Conservation (phyloP, 257 asterid species). For the Scutellaria minor region DNA sequence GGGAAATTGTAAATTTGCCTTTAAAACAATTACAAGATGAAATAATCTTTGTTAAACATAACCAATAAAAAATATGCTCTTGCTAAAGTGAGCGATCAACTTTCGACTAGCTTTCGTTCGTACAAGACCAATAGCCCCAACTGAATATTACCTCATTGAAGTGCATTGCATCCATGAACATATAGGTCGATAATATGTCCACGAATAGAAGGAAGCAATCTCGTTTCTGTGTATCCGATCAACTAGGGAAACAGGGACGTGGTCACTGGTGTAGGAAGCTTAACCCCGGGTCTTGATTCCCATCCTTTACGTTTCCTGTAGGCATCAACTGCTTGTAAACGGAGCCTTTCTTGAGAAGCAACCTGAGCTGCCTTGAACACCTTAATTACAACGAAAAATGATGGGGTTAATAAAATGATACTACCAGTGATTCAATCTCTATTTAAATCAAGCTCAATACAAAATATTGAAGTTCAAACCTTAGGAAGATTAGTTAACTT, state of each 20-base stretch:
- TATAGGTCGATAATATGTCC: background rate
- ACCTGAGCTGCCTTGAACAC: constrained; percentile 54
- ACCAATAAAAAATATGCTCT: constrained; percentile 6
- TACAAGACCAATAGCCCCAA: background rate
- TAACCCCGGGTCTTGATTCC: constrained; percentile 81
- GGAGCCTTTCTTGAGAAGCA: constrained; percentile 90
- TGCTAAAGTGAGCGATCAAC: background rate
- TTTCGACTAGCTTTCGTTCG: constrained; percentile 23
- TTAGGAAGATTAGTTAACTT: constrained; percentile 77
- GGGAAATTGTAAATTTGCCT: no score
- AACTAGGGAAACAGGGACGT: constrained; percentile 37
- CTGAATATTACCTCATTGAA: background rate
- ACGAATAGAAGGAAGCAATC: background rate
- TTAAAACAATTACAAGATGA: background rate
- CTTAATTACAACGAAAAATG: constrained; percentile 41
- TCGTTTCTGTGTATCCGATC: background rate
- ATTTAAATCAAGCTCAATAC: background rate
- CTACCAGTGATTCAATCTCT: background rate
- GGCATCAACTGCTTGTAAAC: constrained; percentile 82
- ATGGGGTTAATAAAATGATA: constrained; percentile 9
- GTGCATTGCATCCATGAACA: background rate
- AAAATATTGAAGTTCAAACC: constrained; percentile 45
- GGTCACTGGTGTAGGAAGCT: constrained; percentile 58
- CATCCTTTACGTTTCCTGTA: constrained; percentile 89
- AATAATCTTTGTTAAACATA: background rate